Evolutionary conservation across 2,329 filamentous ascomycete genomes (phyloP).

Genomic region (Lachnellula cervina): DNA sequence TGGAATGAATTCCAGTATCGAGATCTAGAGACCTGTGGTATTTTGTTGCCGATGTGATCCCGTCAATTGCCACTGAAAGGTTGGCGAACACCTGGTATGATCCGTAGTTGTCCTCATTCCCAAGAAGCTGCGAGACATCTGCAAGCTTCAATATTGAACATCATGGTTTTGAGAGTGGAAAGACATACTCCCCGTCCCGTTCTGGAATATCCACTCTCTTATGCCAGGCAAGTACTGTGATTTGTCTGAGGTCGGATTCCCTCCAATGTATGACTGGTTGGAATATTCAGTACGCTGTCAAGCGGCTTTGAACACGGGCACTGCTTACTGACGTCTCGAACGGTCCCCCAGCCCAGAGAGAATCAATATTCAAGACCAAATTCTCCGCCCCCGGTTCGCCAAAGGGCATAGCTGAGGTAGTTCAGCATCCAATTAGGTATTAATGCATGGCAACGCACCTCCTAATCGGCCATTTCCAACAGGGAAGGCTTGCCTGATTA

Average conservation of each 20-base stretch:
- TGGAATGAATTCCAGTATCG: constrained; percentile 37
- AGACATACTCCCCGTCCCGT: constrained; percentile 42
- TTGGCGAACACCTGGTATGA: constrained; percentile 45
- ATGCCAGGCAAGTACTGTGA: constrained; percentile 37
- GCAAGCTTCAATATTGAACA: background rate
- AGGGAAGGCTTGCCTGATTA: constrained; percentile 38
- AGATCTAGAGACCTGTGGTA: constrained; percentile 43
- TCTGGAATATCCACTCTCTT: constrained; percentile 43
- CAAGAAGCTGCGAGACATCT: constrained; percentile 38
- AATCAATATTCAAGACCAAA: constrained; percentile 44
- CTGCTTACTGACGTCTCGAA: constrained; percentile 38
- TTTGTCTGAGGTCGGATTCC: constrained; percentile 38
- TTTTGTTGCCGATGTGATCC: constrained; percentile 25
- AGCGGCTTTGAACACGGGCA: background rate
- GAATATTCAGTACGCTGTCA: background rate
- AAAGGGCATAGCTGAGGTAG: constrained; percentile 36
- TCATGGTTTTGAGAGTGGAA: background rate
- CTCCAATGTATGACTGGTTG: constrained; percentile 40
- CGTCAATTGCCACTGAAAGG: constrained; percentile 37
- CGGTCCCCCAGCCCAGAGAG: constrained; percentile 46
- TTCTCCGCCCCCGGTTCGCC: constrained; percentile 40
- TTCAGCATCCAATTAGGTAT: background rate
- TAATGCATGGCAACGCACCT: constrained; percentile 27
- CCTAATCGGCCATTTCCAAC: constrained; percentile 46
- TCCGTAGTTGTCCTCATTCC: constrained; percentile 39